phyloP scores from a whole-genome alignment of 2,329 filamentous ascomycete species.

The Talaromyces sp. region DNA sequence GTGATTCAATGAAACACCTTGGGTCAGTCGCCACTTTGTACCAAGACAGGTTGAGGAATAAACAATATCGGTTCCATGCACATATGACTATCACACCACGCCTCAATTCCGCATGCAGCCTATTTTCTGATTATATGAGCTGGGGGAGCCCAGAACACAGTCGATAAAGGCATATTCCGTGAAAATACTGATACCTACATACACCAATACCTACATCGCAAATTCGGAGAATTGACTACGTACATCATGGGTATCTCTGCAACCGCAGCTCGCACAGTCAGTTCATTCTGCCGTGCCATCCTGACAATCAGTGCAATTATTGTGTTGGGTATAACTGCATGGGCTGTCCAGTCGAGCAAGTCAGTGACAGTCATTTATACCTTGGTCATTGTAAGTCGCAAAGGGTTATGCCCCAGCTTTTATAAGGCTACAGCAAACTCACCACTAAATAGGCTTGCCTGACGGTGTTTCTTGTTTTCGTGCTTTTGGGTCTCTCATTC shows the following conservation, averaged over 20 bases:
- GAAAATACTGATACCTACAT: neutral
- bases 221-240: neutral
- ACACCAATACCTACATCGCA: neutral
- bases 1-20: neutral
- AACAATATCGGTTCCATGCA: neutral
- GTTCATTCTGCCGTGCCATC: slow-evolving; percentile 13
- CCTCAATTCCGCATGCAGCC: neutral
- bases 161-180: too few relatives aligned
- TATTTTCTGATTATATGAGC: neutral
- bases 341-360: slow-evolving; percentile 21
- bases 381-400: slow-evolving; percentile 19
- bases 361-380: slow-evolving; percentile 23
- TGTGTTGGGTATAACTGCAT: slow-evolving; percentile 23
- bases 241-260: slow-evolving; percentile 5
- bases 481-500: neutral
- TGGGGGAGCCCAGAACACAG: neutral
- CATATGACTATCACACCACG: neutral
- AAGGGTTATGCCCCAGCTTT: neutral
- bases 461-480: neutral
- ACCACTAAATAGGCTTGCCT: neutral
- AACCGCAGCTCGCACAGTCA: neutral
- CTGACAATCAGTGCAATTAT: slow-evolving; percentile 21
- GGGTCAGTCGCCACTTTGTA: neutral
- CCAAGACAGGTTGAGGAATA: neutral
- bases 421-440: neutral